Percentiles rank a stretch among this genome's conserved stretches.
These are phyloP conservation scores for Blumeria hordei DNA, from an alignment of 2,329 filamentous ascomycete species.

Conservation along the genomic window DNA sequence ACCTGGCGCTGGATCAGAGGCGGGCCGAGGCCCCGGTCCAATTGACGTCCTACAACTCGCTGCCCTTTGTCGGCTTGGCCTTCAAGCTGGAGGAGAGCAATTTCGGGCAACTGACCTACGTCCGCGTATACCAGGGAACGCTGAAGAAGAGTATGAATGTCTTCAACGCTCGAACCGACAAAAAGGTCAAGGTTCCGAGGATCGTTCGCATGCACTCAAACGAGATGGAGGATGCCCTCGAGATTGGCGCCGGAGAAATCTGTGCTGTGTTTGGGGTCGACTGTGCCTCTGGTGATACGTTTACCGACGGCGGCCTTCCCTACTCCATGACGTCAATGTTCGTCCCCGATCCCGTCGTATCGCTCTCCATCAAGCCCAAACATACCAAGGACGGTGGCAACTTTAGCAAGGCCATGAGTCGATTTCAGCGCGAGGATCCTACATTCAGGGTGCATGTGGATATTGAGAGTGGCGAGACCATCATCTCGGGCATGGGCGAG, in stretches of 20 bases:
- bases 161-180: constrained; percentile 80
- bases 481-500: constrained; percentile 97
- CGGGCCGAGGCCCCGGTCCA: constrained; percentile 59
- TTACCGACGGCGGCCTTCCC: constrained; percentile 76
- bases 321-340: constrained; percentile 98
- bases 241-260: constrained; percentile 90
- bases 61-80: constrained; percentile 84
- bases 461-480: constrained; percentile 78
- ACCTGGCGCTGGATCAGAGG: constrained; percentile 66
- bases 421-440: constrained; percentile 94
- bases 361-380: constrained; percentile 90
- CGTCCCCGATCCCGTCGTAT: constrained; percentile 94
- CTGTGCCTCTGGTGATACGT: constrained; percentile 92
- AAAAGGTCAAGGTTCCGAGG: constrained; percentile 88
- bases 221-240: constrained; percentile 90
- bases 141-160: constrained; percentile 74
- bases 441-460: constrained; percentile 93
- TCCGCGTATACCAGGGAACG: constrained; percentile 89
- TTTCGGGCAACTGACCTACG: constrained; percentile 93
- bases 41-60: constrained; percentile 74
- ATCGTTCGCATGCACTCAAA: constrained; percentile 99
- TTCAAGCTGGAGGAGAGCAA: constrained; percentile 99
- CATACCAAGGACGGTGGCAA: constrained; percentile 73
- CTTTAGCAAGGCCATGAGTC: constrained; percentile 96
- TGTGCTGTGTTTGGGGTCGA: constrained; percentile 97